Evolutionary conservation across 345 rosid genomes (phyloP).

Genomic region (Eucalyptus sp.): DNA sequence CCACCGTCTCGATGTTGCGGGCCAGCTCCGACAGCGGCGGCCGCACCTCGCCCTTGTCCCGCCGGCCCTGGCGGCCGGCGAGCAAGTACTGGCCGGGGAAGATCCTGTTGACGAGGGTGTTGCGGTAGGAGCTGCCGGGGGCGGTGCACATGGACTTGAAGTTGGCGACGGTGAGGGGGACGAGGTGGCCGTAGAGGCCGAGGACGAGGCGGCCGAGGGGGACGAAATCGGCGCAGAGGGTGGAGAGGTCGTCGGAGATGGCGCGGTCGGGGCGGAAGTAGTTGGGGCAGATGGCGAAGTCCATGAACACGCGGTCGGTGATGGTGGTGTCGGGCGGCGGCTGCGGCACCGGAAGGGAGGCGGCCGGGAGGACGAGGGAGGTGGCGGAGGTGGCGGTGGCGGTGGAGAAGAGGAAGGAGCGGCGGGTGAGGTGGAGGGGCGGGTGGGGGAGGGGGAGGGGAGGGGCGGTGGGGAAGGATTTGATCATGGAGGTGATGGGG

Average conservation of each 20-base stretch:
- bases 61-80: constrained; percentile 68
- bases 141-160: constrained; percentile 75
- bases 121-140: constrained; percentile 32
- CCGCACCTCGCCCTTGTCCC: constrained; percentile 45
- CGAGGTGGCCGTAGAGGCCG: constrained; percentile 69
- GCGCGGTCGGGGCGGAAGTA: constrained; percentile 52
- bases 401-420: neutral
- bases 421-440: neutral
- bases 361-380: constrained; percentile 24
- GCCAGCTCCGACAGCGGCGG: constrained; percentile 20
- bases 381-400: constrained; percentile 12
- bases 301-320: constrained; percentile 83
- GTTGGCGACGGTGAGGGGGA: constrained; percentile 68
- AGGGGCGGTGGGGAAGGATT: neutral
- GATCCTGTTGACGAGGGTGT: constrained; percentile 73
- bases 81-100: constrained; percentile 72
- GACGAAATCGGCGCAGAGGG: constrained; percentile 42
- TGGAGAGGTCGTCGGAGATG: constrained; percentile 21
- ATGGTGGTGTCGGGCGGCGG: constrained; percentile 52
- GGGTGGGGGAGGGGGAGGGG: neutral
- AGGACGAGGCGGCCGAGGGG: constrained; percentile 77
- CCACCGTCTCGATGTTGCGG: constrained; percentile 59
- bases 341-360: constrained; percentile 1
- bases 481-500: neutral
- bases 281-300: constrained; percentile 74